A percentile compares a stretch with the other conserved stretches of the same genome.
Conservation (phyloP, 192 early-diverging fungal species). For the Umbelopsis ramanniana region DNA sequence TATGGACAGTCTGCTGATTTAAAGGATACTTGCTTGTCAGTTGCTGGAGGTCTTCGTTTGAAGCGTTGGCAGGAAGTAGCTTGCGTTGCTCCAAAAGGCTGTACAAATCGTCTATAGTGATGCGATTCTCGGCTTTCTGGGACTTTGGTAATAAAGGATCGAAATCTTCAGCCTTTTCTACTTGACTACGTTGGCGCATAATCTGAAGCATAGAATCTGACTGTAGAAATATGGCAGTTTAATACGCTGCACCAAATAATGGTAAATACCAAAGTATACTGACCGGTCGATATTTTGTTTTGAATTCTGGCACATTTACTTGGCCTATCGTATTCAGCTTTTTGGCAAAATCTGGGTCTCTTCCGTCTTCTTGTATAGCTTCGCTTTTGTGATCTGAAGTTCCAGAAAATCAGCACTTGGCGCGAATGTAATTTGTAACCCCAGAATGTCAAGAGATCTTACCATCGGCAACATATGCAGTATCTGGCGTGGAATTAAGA, state of each 20-base stretch:
- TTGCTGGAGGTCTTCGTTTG: background rate
- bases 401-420: background rate
- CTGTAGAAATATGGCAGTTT: background rate
- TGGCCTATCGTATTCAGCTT: background rate
- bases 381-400: background rate
- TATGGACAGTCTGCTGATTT: background rate
- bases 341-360: conserved; percentile 7
- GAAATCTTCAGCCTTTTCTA: conserved; percentile 2
- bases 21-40: background rate
- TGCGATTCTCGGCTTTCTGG: conserved; percentile 12
- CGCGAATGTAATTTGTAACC: background rate
- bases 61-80: background rate
- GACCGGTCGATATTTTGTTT: conserved; percentile 12
- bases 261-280: background rate
- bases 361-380: conserved; percentile 7
- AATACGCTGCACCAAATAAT: background rate
- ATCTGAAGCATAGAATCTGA: conserved; percentile 23
- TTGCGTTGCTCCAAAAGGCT: conserved; percentile 21
- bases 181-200: conserved; percentile 1
- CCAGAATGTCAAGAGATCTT: background rate
- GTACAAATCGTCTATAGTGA: conserved; percentile 24
- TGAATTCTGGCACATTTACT: conserved; percentile 15
- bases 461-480: conserved; percentile 10
- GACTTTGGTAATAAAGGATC: conserved; percentile 20
- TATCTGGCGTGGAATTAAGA: background rate